Conservation (phyloP, 495 filamentous ascomycete species). For the Beverwykella pulmonaria region DNA sequence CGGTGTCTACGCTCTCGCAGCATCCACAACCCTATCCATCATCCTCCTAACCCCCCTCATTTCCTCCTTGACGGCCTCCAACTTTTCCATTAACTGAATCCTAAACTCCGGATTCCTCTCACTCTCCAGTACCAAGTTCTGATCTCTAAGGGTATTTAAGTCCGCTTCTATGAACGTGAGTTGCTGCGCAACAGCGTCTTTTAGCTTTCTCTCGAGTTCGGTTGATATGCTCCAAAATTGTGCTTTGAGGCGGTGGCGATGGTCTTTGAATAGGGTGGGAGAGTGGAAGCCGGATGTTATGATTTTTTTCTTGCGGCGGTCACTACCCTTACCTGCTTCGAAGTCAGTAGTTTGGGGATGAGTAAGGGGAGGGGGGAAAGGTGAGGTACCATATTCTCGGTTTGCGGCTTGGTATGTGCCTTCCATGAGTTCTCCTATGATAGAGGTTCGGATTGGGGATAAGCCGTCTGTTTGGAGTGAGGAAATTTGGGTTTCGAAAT, state of each 20-base stretch:
- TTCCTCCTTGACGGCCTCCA: constrained; percentile 18
- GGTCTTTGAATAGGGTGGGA: constrained; percentile 34
- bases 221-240: constrained; percentile 32
- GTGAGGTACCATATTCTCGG: constrained; percentile 10
- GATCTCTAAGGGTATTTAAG: constrained; percentile 43
- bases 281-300: constrained; percentile 36
- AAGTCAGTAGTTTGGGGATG: background rate
- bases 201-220: constrained; percentile 35
- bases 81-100: constrained; percentile 33
- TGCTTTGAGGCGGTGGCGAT: constrained; percentile 34
- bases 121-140: constrained; percentile 44
- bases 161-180: constrained; percentile 38
- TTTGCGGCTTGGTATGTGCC: background rate
- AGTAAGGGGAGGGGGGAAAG: background rate
- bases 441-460: constrained; percentile 44
- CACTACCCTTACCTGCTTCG: constrained; percentile 45
- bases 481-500: constrained; percentile 7
- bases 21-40: background rate
- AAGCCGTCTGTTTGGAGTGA: constrained; percentile 41
- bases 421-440: constrained; percentile 47
- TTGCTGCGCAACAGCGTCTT: constrained; percentile 27
- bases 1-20: background rate
- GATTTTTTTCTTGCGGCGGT: constrained; percentile 41
- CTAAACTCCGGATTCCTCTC: constrained; percentile 45
- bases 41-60: constrained; percentile 3